Percentiles rank a stretch among this genome's conserved stretches.
These are phyloP conservation scores for Thalassiosira profunda DNA, from an alignment of 108 stramenopile genomes.

Conservation along the genomic window DNA sequence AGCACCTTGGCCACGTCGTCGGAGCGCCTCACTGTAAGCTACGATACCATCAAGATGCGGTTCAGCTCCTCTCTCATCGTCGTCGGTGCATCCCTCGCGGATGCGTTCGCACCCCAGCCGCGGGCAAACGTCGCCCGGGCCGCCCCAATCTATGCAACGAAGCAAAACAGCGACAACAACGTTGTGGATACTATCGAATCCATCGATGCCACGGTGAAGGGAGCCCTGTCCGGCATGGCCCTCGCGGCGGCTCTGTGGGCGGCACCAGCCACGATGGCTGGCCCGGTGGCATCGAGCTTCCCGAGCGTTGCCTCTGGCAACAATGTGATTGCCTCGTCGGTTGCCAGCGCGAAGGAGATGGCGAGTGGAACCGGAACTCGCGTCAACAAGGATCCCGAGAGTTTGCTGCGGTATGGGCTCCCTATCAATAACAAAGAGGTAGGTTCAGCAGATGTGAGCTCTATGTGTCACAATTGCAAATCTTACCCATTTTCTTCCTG, in stretches of 20 bases:
- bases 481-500: neutral
- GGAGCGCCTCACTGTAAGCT: too few species aligned
- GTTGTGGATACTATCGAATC: conserved; percentile 20
- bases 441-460: conserved; percentile 29
- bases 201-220: conserved; percentile 29
- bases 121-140: neutral
- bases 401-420: conserved; percentile 87
- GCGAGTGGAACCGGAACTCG: conserved; percentile 86
- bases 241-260: conserved; percentile 46
- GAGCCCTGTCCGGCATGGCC: conserved; percentile 29
- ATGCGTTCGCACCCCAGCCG: conserved; percentile 3
- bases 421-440: conserved; percentile 92
- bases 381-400: conserved; percentile 95
- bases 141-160: conserved; percentile 5
- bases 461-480: too few species aligned
- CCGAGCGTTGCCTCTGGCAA: neutral
- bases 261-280: conserved; percentile 43
- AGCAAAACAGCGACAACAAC: conserved; percentile 6
- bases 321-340: conserved; percentile 19
- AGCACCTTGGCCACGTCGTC: too few species aligned
- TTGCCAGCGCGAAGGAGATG: conserved; percentile 86
- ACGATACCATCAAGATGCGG: too few species aligned
- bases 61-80: conserved; percentile 7
- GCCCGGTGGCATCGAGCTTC: conserved; percentile 6
- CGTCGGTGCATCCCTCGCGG: neutral